phyloP scores from a whole-genome alignment of 495 filamentous ascomycete genomes.

The Cairneyella variabilis region DNA sequence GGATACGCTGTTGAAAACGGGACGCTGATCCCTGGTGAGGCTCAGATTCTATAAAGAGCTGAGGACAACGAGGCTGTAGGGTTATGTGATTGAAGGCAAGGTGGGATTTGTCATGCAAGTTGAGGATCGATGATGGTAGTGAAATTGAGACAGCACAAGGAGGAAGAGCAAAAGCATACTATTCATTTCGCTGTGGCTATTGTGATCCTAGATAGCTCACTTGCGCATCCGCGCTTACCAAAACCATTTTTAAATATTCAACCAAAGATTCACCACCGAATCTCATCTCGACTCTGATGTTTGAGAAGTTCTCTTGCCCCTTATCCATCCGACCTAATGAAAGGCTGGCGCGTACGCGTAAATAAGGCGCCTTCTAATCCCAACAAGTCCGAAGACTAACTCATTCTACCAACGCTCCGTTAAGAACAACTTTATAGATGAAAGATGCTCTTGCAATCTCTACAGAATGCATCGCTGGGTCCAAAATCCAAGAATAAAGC shows the following conservation, averaged over 20 bases:
- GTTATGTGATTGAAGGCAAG: too few species aligned
- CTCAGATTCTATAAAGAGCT: not conserved
- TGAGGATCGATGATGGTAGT: too few species aligned
- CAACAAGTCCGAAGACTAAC: slow-evolving; percentile 20
- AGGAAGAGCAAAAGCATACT: too few species aligned
- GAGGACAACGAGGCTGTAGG: too few species aligned
- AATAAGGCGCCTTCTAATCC: slow-evolving; percentile 30
- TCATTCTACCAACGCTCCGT: slow-evolving; percentile 64
- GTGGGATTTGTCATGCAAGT: too few species aligned
- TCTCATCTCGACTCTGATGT: too few species aligned
- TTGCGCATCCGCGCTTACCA: too few species aligned
- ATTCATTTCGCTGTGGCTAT: too few species aligned
- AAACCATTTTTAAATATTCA: too few species aligned
- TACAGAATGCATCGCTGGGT: slow-evolving; percentile 65
- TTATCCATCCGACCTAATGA: slow-evolving; percentile 30
- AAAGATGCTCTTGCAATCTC: slow-evolving; percentile 61
- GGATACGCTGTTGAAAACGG: slow-evolving; percentile 39
- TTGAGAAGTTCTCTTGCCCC: slow-evolving; percentile 31
- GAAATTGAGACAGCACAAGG: too few species aligned
- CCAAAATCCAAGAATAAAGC: not conserved
- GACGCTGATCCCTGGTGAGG: slow-evolving; percentile 42
- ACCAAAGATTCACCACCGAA: too few species aligned
- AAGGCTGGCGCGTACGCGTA: slow-evolving; percentile 24
- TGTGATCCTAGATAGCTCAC: too few species aligned
- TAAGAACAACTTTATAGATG: slow-evolving; percentile 50